A percentile compares a stretch with the other conserved stretches of the same genome.
Conservation (phyloP, 169 alveolate species). For the Plasmodium fragile region DNA sequence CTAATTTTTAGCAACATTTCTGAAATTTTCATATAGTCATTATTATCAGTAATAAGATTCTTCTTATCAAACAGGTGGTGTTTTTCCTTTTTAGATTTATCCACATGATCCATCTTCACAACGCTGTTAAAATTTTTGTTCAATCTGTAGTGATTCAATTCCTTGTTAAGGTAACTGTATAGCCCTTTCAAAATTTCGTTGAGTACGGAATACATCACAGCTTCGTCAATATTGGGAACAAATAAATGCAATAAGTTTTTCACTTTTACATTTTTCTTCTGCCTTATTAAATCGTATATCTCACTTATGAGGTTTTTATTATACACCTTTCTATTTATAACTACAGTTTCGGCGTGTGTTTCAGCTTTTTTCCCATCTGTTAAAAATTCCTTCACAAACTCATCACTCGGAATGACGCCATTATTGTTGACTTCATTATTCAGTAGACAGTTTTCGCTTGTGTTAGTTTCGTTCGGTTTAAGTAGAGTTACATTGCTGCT, state of each 20-base stretch:
- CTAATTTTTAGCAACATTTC: conserved; percentile 23
- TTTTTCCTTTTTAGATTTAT: conserved; percentile 10
- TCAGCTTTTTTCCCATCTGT: not conserved
- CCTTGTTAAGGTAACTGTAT: conserved; percentile 20
- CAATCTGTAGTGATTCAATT: conserved; percentile 21
- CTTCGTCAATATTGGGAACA: conserved; percentile 22
- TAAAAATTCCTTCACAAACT: conserved; percentile 11
- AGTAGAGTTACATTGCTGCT: not conserved
- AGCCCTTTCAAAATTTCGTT: conserved; percentile 41
- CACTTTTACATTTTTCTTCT: conserved; percentile 29
- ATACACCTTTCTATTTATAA: conserved; percentile 43
- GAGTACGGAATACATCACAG: not conserved
- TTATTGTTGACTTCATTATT: not conserved
- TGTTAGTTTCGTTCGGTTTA: not conserved
- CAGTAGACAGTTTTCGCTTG: not conserved
- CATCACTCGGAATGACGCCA: conserved; percentile 14
- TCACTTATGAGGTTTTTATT: conserved; percentile 29
- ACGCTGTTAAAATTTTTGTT: not conserved
- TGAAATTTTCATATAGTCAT: conserved; percentile 20
- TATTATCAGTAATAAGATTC: conserved; percentile 14
- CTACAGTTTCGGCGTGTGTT: not conserved
- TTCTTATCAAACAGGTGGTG: conserved; percentile 11
- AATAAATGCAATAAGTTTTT: conserved; percentile 30
- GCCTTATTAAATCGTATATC: conserved; percentile 27
- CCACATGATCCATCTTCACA: not conserved